Conservation (phyloP, 2,329 filamentous ascomycete species). For the Stemphylium vesicarium region DNA sequence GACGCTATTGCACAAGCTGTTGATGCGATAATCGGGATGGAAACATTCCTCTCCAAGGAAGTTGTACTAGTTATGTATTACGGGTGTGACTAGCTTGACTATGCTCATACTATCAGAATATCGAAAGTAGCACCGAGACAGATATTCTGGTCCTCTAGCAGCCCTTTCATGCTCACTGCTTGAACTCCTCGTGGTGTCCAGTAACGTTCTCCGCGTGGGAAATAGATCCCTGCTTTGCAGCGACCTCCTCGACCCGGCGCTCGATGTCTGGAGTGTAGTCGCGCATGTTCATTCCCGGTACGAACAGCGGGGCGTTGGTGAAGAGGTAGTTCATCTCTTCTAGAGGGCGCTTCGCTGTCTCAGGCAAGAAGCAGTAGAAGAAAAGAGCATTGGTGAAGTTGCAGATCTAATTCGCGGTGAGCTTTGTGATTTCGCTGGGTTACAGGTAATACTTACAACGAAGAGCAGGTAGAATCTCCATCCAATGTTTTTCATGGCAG, state of each 20-base stretch:
- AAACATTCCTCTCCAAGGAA: not conserved
- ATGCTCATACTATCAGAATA: not conserved
- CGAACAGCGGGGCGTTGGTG: conserved; percentile 68
- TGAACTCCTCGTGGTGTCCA: not conserved
- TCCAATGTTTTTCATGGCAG: conserved; percentile 62
- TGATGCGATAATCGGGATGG: not conserved
- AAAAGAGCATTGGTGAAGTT: conserved; percentile 72
- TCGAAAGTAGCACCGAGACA: not conserved
- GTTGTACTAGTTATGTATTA: not conserved
- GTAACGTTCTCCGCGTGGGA: conserved; percentile 23
- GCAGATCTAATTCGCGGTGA: conserved; percentile 55
- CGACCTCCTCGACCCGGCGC: conserved; percentile 63
- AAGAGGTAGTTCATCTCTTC: conserved; percentile 74
- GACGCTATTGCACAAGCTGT: not conserved
- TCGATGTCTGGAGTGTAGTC: conserved; percentile 66
- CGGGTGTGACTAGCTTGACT: not conserved
- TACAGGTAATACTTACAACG: conserved; percentile 48
- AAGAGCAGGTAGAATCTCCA: conserved; percentile 68
- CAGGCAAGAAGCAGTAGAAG: conserved; percentile 72
- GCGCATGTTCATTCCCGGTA: conserved; percentile 62
- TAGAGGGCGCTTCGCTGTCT: conserved; percentile 68
- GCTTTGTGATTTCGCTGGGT: not conserved
- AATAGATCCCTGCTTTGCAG: conserved; percentile 55
- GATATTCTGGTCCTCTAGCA: not conserved
- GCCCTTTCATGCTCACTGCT: not conserved